A percentile compares a stretch with the other conserved stretches of the same genome.
phyloP scores from a whole-genome alignment of 1,139 yeast genomes.

The Blastobotrys arbuscula region DNA sequence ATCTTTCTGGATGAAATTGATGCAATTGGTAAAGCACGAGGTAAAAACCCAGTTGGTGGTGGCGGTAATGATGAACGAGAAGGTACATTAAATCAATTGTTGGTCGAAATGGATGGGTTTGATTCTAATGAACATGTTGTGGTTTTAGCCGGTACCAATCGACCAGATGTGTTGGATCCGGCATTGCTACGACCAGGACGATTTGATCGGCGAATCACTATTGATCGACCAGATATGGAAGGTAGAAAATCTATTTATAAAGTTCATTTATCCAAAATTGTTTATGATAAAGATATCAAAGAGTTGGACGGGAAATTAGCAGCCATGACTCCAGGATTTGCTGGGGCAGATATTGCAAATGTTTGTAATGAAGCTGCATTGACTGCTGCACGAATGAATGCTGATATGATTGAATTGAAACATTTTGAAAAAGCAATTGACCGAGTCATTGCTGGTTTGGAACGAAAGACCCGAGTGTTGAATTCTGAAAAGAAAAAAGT shows the following conservation, averaged over 20 bases:
- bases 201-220: conserved; percentile 87
- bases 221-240: conserved; percentile 87
- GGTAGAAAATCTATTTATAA: conserved; percentile 89
- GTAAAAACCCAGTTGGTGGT: conserved; percentile 73
- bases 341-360: conserved; percentile 98
- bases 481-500: conserved; percentile 78
- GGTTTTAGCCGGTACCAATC: conserved; percentile 94
- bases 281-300: conserved; percentile 43
- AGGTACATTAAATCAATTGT: conserved; percentile 86
- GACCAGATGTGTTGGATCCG: conserved; percentile 87
- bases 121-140: conserved; percentile 87
- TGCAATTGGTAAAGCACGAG: conserved; percentile 94
- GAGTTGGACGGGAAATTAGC: conserved; percentile 80
- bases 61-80: conserved; percentile 96
- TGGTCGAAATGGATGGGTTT: conserved; percentile 98
- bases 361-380: conserved; percentile 96
- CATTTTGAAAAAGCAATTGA: conserved; percentile 97
- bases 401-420: conserved; percentile 57
- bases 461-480: conserved; percentile 79
- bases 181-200: conserved; percentile 96
- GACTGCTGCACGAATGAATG: conserved; percentile 84
- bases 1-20: conserved; percentile 96
- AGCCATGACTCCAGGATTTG: conserved; percentile 94
- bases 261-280: conserved; percentile 69
- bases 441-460: conserved; percentile 94